These are phyloP conservation scores for Jackrogersella minutella DNA, from an alignment of 495 filamentous ascomycete genomes.

Conservation along the genomic window DNA sequence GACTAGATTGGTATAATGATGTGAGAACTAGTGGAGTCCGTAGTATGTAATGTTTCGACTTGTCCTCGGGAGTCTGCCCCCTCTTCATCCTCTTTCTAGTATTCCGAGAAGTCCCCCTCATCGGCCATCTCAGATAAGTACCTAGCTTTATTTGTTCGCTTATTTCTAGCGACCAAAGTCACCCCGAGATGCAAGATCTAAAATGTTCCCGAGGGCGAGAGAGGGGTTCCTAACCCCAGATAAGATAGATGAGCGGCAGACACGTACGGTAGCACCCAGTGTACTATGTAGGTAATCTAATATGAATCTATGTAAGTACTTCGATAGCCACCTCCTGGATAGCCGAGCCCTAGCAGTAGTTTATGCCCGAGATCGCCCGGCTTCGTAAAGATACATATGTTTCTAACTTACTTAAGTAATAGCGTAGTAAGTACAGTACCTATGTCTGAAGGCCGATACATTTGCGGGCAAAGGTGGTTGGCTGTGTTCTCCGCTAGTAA, in stretches of 20 bases:
- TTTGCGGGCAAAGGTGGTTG: constrained; percentile 11
- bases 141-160: constrained; percentile 36
- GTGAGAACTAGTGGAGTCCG: constrained; percentile 29
- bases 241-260: constrained; percentile 22
- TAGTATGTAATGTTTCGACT: constrained; percentile 19
- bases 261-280: constrained; percentile 29
- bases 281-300: too few relatives aligned
- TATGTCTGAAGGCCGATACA: background rate
- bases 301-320: background rate
- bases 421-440: background rate
- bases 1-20: constrained; percentile 23
- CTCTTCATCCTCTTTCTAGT: background rate
- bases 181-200: constrained; percentile 34
- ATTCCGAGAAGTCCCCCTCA: constrained; percentile 26
- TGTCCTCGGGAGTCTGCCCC: constrained; percentile 12
- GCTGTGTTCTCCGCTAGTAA: constrained; percentile 13
- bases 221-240: constrained; percentile 16
- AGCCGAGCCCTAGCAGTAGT: constrained; percentile 1
- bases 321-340: constrained; percentile 1
- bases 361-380: constrained; percentile 21
- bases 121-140: constrained; percentile 23
- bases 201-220: constrained; percentile 23
- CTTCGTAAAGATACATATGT: constrained; percentile 4
- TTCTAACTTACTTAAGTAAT: constrained; percentile 1
- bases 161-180: constrained; percentile 29